Evolutionary conservation across 1,139 yeast species (phyloP), one percentile per base, ranked within the genome.

Genomic region (Nematodospora anomalae): DNA sequence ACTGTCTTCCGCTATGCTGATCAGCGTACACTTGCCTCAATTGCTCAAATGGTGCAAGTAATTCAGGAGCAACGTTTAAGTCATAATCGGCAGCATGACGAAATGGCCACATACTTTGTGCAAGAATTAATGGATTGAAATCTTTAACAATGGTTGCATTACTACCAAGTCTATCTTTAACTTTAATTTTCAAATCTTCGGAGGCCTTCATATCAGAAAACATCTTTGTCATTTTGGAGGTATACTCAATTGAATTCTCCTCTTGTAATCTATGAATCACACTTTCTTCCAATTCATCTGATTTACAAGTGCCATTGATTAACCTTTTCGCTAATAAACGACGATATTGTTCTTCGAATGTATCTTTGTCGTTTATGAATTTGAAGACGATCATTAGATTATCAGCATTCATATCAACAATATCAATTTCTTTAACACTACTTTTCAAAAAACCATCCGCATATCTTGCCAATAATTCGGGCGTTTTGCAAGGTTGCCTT

Each of bases 221-320:
- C 99, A 94, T 94, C 52, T 90, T 85, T 28, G 96, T 88, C 64
- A 94, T 85, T 58, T 89, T 92, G 41, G 89, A 83, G 2, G 97
- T 90, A 60, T 89, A 94, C 53, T 92, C 98, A 55, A 83, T 74
- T 14, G 96, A 90, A 60, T 94, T 90, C 45, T 86, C 96, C 43
- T 86, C 87, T 58, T 90, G 95, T 47, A 94, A 74, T 53, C 86
- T 79, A 53, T 89, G 88, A 43, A 94, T 87, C 50, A 94, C 83
- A 42, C 79, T 68, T 49, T 88, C 94, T 64, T 94, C 99, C 44
- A 89, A 82, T 50, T 80, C 88, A 46, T 82, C 89, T 18, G 94
- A 83, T 22, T 88, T 80, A 30, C 95, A 83, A 23, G 88, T 82
- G 42, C 87, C 84, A 55, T 85, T 83, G 49, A 92, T 90, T 46